Evolutionary conservation across 768 basidiomycete genomes (phyloP).

Genomic region (Tephrocybe sp.): DNA sequence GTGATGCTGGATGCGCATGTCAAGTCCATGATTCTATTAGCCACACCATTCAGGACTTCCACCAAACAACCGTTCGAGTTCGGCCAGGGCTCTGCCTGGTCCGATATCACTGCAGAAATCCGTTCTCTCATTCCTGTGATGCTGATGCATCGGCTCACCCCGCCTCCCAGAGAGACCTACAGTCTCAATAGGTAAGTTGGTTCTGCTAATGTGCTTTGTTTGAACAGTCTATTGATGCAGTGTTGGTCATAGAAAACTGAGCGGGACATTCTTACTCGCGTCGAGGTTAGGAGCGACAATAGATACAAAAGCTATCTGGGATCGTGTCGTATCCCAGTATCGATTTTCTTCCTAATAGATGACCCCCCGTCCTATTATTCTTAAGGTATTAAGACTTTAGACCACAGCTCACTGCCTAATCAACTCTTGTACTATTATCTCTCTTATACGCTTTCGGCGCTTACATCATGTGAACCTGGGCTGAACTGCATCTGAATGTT

Average conservation of each 20-base stretch:
- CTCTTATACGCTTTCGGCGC: too few relatives aligned
- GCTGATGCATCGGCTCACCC: slow-evolving; percentile 83
- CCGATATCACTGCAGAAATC: slow-evolving; percentile 72
- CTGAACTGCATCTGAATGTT: too few relatives aligned
- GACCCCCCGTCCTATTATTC: not conserved
- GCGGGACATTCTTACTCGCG: slow-evolving; percentile 78
- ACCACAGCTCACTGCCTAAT: too few relatives aligned
- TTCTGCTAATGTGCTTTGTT: not conserved
- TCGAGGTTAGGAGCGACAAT: slow-evolving; percentile 71
- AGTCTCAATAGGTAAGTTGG: slow-evolving; percentile 76
- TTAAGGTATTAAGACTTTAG: too few relatives aligned
- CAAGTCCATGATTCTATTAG: slow-evolving; percentile 78
- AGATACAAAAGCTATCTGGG: slow-evolving; percentile 75
- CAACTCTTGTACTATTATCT: too few relatives aligned
- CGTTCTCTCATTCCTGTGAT: slow-evolving; percentile 84
- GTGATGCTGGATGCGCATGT: slow-evolving; percentile 86
- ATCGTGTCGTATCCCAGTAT: slow-evolving; percentile 52
- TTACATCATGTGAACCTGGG: too few relatives aligned
- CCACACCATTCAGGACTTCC: slow-evolving; percentile 72
- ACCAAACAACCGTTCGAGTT: slow-evolving; percentile 79
- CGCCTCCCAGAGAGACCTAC: slow-evolving; percentile 93
- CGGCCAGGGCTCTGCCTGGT: slow-evolving; percentile 61
- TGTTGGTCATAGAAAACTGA: slow-evolving; percentile 58
- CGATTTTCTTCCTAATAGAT: slow-evolving; percentile 23
- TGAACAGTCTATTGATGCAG: not conserved